A percentile compares a stretch with the other conserved stretches of the same genome.
Evolutionary conservation across 2,329 filamentous ascomycete species (phyloP).

Genomic region (Diaporthe australafricana): DNA sequence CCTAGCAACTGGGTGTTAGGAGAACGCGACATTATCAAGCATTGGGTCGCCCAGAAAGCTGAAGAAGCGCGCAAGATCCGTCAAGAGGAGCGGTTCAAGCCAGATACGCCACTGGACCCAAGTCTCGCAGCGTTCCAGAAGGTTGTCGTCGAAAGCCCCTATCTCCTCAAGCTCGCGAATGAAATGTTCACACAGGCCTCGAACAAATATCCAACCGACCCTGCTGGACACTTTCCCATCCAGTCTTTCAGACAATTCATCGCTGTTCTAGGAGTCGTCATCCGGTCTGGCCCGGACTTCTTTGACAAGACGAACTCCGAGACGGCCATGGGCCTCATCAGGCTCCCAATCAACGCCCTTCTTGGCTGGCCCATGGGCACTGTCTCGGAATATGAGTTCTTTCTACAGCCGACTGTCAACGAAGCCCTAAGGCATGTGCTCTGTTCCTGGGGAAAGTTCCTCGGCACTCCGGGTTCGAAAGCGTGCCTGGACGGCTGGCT

Average conservation of each 20-base stretch:
- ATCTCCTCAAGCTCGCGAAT: slow-evolving; percentile 7
- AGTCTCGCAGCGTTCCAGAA: not conserved
- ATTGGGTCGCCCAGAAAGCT: not conserved
- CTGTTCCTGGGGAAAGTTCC: not conserved
- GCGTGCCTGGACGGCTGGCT: slow-evolving; percentile 8
- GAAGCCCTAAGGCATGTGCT: not conserved
- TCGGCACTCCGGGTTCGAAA: not conserved
- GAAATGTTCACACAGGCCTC: slow-evolving; percentile 19
- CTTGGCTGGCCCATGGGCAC: slow-evolving; percentile 68
- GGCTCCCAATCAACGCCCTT: slow-evolving; percentile 64
- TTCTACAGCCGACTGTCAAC: not conserved
- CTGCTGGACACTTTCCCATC: slow-evolving; percentile 1
- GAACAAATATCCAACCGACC: not conserved
- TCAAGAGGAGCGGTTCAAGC: not conserved
- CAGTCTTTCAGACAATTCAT: not conserved
- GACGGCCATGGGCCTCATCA: slow-evolving; percentile 54
- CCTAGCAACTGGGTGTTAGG: not conserved
- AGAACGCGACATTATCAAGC: not conserved
- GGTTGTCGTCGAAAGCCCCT: not conserved
- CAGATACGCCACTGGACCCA: not conserved
- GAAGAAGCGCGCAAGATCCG: not conserved
- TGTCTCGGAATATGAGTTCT: not conserved
- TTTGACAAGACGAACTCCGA: not conserved
- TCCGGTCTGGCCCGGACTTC: slow-evolving; percentile 1
- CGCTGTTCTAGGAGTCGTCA: not conserved